Base-by-base conservation (phyloP, 108 stramenopile species). In the Nitzschia inconspicua region DNA sequence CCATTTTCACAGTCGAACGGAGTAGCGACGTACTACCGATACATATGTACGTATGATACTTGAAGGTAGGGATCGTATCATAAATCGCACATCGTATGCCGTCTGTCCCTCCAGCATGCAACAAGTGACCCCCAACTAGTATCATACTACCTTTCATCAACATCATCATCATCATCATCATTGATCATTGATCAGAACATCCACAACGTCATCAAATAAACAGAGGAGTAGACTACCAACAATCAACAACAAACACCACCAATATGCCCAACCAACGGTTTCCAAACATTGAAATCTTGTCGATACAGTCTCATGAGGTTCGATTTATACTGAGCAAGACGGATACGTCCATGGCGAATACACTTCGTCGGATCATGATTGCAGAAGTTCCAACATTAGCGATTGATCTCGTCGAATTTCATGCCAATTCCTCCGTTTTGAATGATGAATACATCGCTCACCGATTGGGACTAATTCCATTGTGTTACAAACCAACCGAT, bases 391-490 rank as follows among this genome's bases (percentile, higher is more conserved):
- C 90, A 13, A 98, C 96, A 0, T 44, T 99, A 70, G 94, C 94
- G 4, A 98, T 99, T 65, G 97, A 99, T 60, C 76, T 97, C 28
- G 98, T 99, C 16, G 88, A 89, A 44, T 86, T 96, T 75, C 64
- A 77, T 32, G 94, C 94, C 30, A 99, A 99, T 83, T 83, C 96
- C 0, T 83, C 91, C 28, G 91, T 89, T 4, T 48, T 98, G 48
- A 93, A 97, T 43, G 98, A 99, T 70, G 98, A 99, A 72, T 96
- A 96, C 58, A 82, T 99, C 46, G 95, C 96, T 9, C 98, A 99
- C 80, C 77, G 98, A 20, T 49, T 99, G 60, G 98, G 98, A 10
- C 64, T 99, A 46, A 84, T 99, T 34, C 98, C 98, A 5, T 81
- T 98, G 49, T 79, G 88, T 7, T 91, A 78, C 57, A 68, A 76